Base-by-base conservation (phyloP, 306 rosid genomes). In the Astragalus membranaceus region DNA sequence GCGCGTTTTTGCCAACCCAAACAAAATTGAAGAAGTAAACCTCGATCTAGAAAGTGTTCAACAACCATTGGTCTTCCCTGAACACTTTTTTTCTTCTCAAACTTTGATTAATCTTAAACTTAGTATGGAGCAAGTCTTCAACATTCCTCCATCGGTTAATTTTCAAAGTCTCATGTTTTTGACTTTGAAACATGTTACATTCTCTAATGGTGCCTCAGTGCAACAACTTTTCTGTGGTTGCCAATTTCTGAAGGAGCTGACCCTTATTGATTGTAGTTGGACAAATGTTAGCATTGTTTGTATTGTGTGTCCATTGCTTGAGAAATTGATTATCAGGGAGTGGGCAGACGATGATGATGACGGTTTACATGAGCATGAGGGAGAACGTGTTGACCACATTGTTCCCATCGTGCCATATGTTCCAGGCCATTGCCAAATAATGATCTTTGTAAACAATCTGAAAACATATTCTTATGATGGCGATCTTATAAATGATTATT, bases 381-480 rank as follows among this genome's bases (percentile, higher is more conserved):
- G 44, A 39, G 44, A 7, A 35, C 8, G 39, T 4, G 39, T 35
- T 35, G 39, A 35, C 8, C 8, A 35, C 6, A 8, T 35, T 35
- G 39, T 35, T 35, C 39, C 39, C 8, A 1, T 7, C 4, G 39
- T 7, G 39, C 39, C 39, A 4, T 2, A 26, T 26, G 37, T 6
- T 35, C 37, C 7, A 35, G 37, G 7, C 3, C 37, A 3, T 15
- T 50, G 73, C 51, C 12, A 1, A 37, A 65, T 75, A 43, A 5
- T 14, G 8, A 56, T 67, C 13, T 3, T 5, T 13, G 69, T 5
- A 48, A 2, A 3, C 11, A 56, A 57, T 6, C 16, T 67, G 26
- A 56, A 26, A 7, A 20, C 20, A 46, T 75, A 67, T 52, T 48
- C 61, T 4, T 67, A 75, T 23, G 61, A 67, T 1, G 79, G 74